These are phyloP conservation scores for Moesziomyces globuligerus DNA, from an alignment of 1,284 basidiomycete genomes.

Conservation along the genomic window DNA sequence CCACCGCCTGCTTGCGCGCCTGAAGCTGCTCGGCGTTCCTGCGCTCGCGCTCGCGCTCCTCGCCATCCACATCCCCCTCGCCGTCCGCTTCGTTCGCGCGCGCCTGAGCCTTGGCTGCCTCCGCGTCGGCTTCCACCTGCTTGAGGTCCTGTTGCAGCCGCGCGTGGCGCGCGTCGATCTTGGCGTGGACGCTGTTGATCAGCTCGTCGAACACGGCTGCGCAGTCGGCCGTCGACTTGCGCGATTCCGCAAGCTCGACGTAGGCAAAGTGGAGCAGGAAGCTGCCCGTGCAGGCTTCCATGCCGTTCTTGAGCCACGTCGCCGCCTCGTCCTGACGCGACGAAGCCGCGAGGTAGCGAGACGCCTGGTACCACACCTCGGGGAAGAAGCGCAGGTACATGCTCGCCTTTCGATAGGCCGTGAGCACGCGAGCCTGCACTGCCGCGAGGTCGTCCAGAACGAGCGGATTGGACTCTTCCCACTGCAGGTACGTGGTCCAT, in stretches of 20 bases:
- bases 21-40: slow-evolving; percentile 70
- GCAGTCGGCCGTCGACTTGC: slow-evolving; percentile 68
- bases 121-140: slow-evolving; percentile 66
- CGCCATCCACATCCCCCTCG: slow-evolving; percentile 68
- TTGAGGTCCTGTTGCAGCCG: slow-evolving; percentile 71
- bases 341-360: slow-evolving; percentile 79
- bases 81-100: slow-evolving; percentile 66
- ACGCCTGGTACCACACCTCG: slow-evolving; percentile 96
- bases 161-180: slow-evolving; percentile 78
- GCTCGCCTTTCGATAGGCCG: slow-evolving; percentile 86
- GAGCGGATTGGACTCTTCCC: slow-evolving; percentile 94
- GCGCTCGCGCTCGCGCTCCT: slow-evolving; percentile 73
- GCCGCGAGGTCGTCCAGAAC: slow-evolving; percentile 80
- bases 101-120: slow-evolving; percentile 40
- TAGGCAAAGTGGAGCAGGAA: slow-evolving; percentile 89
- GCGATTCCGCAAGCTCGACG: slow-evolving; percentile 81
- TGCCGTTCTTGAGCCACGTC: slow-evolving; percentile 82
- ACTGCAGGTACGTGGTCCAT: slow-evolving; percentile 93
- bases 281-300: slow-evolving; percentile 87
- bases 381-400: slow-evolving; percentile 92
- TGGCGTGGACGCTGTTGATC: slow-evolving; percentile 75
- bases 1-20: slow-evolving; percentile 63
- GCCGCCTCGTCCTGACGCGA: slow-evolving; percentile 84
- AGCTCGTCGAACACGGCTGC: slow-evolving; percentile 73
- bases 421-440: slow-evolving; percentile 78